These are phyloP conservation scores for Calonectria fujianensis DNA, from an alignment of 2,329 filamentous ascomycete species.

Conservation along the genomic window DNA sequence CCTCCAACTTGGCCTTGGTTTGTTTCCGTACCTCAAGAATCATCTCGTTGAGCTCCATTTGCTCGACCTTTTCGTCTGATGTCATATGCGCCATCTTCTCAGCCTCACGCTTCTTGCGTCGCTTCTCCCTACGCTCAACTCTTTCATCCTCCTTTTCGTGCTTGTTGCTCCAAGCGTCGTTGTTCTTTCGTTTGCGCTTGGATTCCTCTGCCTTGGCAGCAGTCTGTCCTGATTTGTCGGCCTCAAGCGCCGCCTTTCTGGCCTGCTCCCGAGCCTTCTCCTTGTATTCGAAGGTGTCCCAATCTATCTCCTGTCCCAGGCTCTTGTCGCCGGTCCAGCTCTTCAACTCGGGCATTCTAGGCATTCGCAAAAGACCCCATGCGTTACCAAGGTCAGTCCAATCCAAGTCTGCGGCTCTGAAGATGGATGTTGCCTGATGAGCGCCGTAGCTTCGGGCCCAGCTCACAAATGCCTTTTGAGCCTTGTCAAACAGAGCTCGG, in stretches of 20 bases:
- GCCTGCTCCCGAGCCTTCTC: conserved; percentile 83
- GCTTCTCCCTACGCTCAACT: conserved; percentile 78
- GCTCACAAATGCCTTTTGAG: conserved; percentile 92
- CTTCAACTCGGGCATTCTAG: conserved; percentile 94
- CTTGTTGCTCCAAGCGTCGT: conserved; percentile 84
- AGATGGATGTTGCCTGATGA: conserved; percentile 93
- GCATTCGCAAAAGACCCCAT: conserved; percentile 91
- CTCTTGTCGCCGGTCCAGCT: conserved; percentile 81
- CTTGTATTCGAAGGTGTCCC: conserved; percentile 81
- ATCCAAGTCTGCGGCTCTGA: conserved; percentile 86
- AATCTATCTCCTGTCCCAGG: conserved; percentile 78
- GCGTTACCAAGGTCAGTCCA: conserved; percentile 88
- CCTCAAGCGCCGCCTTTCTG: conserved; percentile 74
- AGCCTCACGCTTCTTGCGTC: conserved; percentile 77
- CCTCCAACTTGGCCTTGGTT: conserved; percentile 67
- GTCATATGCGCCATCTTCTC: conserved; percentile 79
- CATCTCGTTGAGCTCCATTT: conserved; percentile 78
- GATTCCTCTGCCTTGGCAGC: conserved; percentile 64
- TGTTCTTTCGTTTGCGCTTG: conserved; percentile 76
- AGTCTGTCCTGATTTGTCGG: conserved; percentile 63
- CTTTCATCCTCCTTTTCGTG: conserved; percentile 79
- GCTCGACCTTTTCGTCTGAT: conserved; percentile 79
- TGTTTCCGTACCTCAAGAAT: conserved; percentile 77
- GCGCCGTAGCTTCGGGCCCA: conserved; percentile 95
- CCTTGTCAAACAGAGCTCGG: conserved; percentile 85